phyloP scores from a whole-genome alignment of 441 rosid species.

The Populus tomentosa region DNA sequence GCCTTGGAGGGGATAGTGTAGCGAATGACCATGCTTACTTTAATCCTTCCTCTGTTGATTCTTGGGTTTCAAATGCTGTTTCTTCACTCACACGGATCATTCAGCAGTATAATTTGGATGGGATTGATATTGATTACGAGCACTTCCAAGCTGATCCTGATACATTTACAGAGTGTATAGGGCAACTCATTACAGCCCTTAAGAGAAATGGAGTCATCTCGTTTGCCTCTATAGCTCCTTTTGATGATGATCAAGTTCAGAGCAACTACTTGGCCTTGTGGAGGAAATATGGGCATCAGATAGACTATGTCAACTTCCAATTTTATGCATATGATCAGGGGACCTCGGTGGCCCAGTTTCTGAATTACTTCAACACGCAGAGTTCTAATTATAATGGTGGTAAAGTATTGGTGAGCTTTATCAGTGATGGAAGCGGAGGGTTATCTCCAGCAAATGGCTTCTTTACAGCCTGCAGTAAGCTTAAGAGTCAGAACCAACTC shows the following conservation, averaged over 20 bases:
- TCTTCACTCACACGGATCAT: background rate
- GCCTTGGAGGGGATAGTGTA: conserved; percentile 10
- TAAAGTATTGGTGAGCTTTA: conserved; percentile 8
- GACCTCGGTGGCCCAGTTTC: background rate
- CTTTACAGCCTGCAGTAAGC: conserved; percentile 7
- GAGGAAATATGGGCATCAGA: conserved; percentile 1
- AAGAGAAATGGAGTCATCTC: conserved; percentile 4
- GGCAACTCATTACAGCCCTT: conserved; percentile 7
- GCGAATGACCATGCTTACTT: background rate
- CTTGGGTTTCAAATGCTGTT: conserved; percentile 11
- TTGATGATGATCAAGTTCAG: conserved; percentile 10
- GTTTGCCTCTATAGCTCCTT: conserved; percentile 13
- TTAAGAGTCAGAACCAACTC: conserved; percentile 1
- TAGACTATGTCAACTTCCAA: conserved; percentile 14
- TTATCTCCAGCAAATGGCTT: conserved; percentile 4
- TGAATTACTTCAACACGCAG: background rate
- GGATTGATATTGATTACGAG: conserved; percentile 11
- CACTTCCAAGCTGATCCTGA: conserved; percentile 9
- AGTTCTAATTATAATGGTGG: conserved; percentile 5
- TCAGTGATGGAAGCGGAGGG: conserved; percentile 10
- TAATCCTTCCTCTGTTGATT: conserved; percentile 1
- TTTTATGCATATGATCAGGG: conserved; percentile 12
- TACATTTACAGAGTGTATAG: conserved; percentile 9
- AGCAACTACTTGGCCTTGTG: conserved; percentile 6
- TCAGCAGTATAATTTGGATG: conserved; percentile 9